Conservation (phyloP, 169 alveolate genomes). For the Theileria parva region DNA sequence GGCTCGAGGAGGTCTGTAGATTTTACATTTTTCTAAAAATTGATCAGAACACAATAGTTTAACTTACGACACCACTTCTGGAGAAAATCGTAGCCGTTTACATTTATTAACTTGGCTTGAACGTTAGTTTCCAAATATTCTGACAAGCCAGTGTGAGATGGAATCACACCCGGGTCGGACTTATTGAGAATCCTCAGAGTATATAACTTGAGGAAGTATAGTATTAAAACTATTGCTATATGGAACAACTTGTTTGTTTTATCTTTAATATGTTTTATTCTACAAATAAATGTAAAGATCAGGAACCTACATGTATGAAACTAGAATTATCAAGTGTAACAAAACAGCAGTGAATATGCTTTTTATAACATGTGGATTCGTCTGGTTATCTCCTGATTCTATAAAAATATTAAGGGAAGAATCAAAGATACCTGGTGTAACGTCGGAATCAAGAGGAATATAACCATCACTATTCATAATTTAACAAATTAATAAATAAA, state of each 20-base stretch:
- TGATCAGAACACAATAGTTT: background rate
- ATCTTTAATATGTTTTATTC: background rate
- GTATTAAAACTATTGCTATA: background rate
- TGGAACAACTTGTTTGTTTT: background rate
- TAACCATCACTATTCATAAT: background rate
- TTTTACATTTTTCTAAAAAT: constrained; percentile 36
- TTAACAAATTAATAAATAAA: too few relatives aligned
- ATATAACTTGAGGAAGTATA: background rate
- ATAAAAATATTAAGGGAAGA: background rate
- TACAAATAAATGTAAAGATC: background rate
- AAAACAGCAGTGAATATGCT: background rate
- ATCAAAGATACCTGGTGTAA: background rate
- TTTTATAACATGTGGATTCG: background rate
- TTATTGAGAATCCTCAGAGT: background rate
- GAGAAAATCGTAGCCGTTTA: constrained; percentile 15
- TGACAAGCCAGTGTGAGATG: background rate
- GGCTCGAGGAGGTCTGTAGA: constrained; percentile 87
- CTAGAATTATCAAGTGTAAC: background rate
- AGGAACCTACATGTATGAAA: background rate
- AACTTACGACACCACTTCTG: constrained; percentile 67
- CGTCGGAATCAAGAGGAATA: background rate
- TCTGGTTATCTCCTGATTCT: background rate
- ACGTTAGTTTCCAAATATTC: background rate
- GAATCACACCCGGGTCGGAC: constrained; percentile 1
- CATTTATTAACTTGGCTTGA: constrained; percentile 6